Evolutionary conservation across 2,329 filamentous ascomycete species (phyloP).

Genomic region (Bipolaris oryzae): DNA sequence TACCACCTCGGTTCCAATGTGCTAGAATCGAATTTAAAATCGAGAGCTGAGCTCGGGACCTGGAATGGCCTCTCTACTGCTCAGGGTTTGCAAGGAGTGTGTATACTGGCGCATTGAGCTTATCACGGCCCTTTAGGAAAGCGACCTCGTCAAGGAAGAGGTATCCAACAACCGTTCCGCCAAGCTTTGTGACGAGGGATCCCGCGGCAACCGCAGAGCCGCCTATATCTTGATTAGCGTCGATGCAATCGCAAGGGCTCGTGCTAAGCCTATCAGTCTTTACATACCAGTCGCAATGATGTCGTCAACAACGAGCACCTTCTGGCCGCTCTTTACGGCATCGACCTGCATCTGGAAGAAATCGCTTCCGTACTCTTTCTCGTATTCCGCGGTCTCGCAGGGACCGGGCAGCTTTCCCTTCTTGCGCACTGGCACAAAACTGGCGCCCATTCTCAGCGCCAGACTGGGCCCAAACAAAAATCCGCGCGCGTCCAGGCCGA

Average conservation of each 20-base stretch:
- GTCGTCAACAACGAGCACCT: slow-evolving; percentile 92
- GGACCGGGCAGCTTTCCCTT: slow-evolving; percentile 92
- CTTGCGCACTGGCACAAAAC: slow-evolving; percentile 94
- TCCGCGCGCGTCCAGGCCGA: slow-evolving; percentile 91
- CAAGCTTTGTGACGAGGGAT: slow-evolving; percentile 82
- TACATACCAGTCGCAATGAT: slow-evolving; percentile 94
- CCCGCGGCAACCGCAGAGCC: slow-evolving; percentile 90
- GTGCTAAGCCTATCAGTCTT: not conserved
- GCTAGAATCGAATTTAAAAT: not conserved
- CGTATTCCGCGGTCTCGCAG: slow-evolving; percentile 81
- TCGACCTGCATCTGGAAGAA: slow-evolving; percentile 95
- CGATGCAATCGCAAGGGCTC: not conserved
- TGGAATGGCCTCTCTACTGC: slow-evolving; percentile 1
- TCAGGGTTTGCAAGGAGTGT: slow-evolving; percentile 73
- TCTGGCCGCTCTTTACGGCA: slow-evolving; percentile 82
- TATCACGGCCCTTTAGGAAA: slow-evolving; percentile 88
- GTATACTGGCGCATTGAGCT: slow-evolving; percentile 82
- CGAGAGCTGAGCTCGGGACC: not conserved
- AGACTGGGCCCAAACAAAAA: slow-evolving; percentile 94
- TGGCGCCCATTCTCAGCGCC: slow-evolving; percentile 79
- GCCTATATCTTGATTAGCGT: slow-evolving; percentile 59
- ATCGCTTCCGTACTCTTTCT: slow-evolving; percentile 96
- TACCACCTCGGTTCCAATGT: not conserved
- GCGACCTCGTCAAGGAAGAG: slow-evolving; percentile 96
- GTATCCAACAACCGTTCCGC: slow-evolving; percentile 84